phyloP scores from a whole-genome alignment of 306 rosid species.

The Alnus rubra region DNA sequence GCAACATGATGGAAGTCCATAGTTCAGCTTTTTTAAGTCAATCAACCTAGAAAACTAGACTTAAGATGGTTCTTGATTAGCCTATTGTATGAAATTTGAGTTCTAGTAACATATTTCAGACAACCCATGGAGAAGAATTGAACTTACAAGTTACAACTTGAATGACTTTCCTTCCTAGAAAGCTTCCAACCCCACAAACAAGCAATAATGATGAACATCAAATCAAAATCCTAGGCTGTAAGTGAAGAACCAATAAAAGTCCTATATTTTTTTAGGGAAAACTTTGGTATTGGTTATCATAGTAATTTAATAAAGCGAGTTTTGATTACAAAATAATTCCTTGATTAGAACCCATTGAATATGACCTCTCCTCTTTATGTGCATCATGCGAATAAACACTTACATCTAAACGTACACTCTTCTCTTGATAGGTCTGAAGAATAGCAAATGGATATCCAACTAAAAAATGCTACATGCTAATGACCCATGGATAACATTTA shows the following conservation, averaged over 20 bases:
- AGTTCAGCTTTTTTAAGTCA: background rate
- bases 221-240: constrained; percentile 1
- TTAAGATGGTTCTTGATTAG: constrained; percentile 1
- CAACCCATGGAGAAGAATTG: background rate
- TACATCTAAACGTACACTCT: constrained; percentile 6
- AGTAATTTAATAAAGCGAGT: background rate
- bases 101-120: background rate
- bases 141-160: background rate
- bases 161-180: background rate
- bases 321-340: background rate
- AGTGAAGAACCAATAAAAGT: background rate
- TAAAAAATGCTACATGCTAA: constrained; percentile 12
- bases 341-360: background rate
- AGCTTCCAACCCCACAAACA: background rate
- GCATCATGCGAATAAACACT: constrained; percentile 7
- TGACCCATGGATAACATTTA: constrained; percentile 5
- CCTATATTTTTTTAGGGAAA: background rate
- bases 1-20: background rate
- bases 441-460: constrained; percentile 8
- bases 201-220: background rate
- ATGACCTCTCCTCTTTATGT: background rate
- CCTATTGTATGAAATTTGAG: background rate
- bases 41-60: constrained; percentile 4
- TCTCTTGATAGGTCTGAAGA: background rate
- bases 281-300: background rate